These are phyloP conservation scores for Balamuthia mandrillaris DNA, from an alignment of 208 protist genomes.

Conservation along the genomic window DNA sequence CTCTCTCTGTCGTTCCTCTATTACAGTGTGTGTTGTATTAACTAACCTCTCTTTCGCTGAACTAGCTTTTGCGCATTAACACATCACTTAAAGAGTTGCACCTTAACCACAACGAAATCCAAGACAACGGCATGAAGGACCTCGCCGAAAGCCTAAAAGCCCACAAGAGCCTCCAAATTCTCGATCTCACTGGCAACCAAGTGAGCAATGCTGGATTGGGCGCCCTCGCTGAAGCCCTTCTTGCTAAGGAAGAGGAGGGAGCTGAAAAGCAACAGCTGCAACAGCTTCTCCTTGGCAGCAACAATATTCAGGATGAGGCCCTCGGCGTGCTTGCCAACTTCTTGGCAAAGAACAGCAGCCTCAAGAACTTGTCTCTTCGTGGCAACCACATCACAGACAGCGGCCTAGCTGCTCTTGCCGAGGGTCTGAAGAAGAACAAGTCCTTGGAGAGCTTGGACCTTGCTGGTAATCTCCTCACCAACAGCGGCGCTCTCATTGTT, in stretches of 20 bases:
- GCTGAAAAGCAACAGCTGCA: background rate
- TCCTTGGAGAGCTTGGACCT: background rate
- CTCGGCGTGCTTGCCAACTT: background rate
- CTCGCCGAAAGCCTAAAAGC: background rate
- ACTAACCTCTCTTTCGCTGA: background rate
- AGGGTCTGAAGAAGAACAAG: background rate
- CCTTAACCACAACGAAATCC: slow-evolving; percentile 4
- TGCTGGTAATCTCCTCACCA: background rate
- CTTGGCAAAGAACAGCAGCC: background rate
- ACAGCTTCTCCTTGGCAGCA: background rate
- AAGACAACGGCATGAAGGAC: background rate
- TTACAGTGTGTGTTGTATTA: background rate
- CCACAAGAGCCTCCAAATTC: background rate
- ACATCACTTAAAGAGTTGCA: background rate
- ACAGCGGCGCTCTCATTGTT: background rate
- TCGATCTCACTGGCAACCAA: background rate
- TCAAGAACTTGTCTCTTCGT: background rate
- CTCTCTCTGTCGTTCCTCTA: background rate
- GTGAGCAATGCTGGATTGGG: background rate
- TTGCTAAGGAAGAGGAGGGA: no score
- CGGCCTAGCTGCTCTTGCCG: background rate
- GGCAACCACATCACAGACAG: background rate
- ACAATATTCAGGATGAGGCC: background rate
- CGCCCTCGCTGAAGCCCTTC: background rate
- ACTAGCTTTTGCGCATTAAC: background rate